A percentile compares a stretch with the other conserved stretches of the same genome.
Conservation (phyloP, 2,329 filamentous ascomycete genomes). For the Fusarium circinatum region DNA sequence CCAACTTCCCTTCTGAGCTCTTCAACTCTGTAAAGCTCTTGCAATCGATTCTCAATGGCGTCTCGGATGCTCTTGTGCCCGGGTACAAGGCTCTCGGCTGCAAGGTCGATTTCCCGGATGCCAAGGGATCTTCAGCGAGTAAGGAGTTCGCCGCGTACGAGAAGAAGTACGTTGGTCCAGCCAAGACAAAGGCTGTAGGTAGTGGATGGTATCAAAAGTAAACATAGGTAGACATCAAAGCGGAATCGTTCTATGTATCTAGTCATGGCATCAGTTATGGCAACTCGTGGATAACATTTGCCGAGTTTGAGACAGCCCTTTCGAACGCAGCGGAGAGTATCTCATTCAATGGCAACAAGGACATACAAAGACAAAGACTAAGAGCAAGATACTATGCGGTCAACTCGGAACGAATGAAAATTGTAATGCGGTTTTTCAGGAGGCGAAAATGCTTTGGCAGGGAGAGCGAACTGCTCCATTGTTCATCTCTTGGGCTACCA, state of each 20-base stretch:
- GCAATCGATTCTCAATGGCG: conserved; percentile 5
- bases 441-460: not conserved
- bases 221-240: not conserved
- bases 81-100: conserved; percentile 23
- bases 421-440: not conserved
- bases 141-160: conserved; percentile 11
- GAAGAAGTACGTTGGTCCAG: conserved; percentile 20
- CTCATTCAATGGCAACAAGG: too few relatives aligned
- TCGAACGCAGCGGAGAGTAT: too few relatives aligned
- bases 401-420: not conserved
- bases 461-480: not conserved
- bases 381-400: not conserved
- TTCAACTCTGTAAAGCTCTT: conserved; percentile 12
- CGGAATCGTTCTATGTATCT: not conserved
- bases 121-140: conserved; percentile 5
- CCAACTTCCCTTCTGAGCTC: conserved; percentile 19
- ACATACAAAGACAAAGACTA: too few relatives aligned
- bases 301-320: not conserved
- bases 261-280: not conserved
- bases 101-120: conserved; percentile 19
- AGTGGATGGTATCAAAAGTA: conserved; percentile 17
- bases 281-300: not conserved
- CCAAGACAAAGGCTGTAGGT: conserved; percentile 16
- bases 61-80: conserved; percentile 1
- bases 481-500: not conserved